Percentiles rank a stretch among this genome's conserved stretches.
Evolutionary conservation across 2,329 filamentous ascomycete genomes (phyloP).

Genomic region (Ascochyta viciae-villosae): DNA sequence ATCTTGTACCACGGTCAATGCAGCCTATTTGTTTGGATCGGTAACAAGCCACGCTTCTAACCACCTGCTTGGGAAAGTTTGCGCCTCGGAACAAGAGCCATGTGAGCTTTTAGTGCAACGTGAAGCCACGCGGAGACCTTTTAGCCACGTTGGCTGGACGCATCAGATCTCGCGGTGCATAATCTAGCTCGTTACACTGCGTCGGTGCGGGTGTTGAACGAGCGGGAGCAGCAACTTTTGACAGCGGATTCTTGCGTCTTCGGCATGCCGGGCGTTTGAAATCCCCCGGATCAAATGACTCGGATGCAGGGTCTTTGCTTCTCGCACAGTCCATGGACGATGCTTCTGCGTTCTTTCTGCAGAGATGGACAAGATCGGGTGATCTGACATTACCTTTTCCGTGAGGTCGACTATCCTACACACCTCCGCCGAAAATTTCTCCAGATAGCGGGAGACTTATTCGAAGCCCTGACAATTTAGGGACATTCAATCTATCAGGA

Average conservation of each 20-base stretch:
- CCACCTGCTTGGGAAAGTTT: constrained; percentile 10
- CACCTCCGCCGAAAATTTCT: background rate
- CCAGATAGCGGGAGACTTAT: background rate
- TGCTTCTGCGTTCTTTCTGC: constrained; percentile 1
- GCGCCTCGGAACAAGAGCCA: constrained; percentile 27
- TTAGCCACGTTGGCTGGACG: constrained; percentile 33
- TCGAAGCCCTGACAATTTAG: background rate
- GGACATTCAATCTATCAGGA: background rate
- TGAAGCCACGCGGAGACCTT: constrained; percentile 23
- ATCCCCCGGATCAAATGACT: background rate
- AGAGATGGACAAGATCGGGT: background rate
- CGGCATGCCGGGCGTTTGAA: background rate
- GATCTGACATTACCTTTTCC: background rate
- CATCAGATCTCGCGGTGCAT: constrained; percentile 46
- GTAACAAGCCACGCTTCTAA: constrained; percentile 11
- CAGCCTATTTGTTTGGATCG: constrained; percentile 4
- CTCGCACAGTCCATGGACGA: background rate
- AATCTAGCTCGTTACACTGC: constrained; percentile 42
- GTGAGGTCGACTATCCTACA: background rate
- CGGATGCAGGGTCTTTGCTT: constrained; percentile 15
- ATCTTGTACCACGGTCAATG: constrained; percentile 27
- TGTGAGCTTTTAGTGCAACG: constrained; percentile 30
- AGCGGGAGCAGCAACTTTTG: constrained; percentile 22
- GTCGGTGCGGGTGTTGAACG: constrained; percentile 19
- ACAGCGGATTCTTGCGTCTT: constrained; percentile 23